These are phyloP conservation scores for Microcyclosporella mali DNA, from an alignment of 2,329 filamentous ascomycete species.

Conservation along the genomic window DNA sequence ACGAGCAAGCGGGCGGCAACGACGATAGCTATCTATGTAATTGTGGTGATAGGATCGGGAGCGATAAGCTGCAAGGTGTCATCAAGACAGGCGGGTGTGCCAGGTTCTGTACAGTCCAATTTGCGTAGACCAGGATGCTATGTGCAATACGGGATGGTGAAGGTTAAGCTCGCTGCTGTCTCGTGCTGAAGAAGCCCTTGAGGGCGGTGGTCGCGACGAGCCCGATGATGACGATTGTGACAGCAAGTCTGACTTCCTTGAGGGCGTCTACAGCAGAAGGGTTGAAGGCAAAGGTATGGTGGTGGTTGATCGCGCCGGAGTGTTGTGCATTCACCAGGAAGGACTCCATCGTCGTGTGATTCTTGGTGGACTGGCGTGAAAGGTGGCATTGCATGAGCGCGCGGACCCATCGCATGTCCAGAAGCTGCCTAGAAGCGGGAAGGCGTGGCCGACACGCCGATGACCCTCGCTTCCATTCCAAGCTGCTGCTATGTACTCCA, in stretches of 20 bases:
- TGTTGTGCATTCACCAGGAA: constrained; percentile 30
- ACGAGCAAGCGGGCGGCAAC: too few species aligned
- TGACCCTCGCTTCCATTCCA: too few species aligned
- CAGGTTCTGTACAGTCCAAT: background rate
- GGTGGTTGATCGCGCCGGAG: constrained; percentile 35
- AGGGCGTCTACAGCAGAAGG: constrained; percentile 44
- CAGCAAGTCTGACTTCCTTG: constrained; percentile 48
- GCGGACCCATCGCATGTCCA: background rate
- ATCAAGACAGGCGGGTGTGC: background rate
- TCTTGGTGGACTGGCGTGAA: background rate
- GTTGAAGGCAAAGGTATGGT: constrained; percentile 48
- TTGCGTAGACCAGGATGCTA: background rate
- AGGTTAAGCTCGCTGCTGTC: constrained; percentile 2
- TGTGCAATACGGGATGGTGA: background rate
- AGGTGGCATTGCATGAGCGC: background rate
- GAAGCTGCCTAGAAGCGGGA: too few species aligned
- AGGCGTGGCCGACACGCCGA: too few species aligned
- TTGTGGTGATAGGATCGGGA: too few species aligned
- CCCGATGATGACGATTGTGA: constrained; percentile 41
- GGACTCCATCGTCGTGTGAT: constrained; percentile 25
- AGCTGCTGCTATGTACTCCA: background rate
- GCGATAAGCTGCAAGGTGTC: too few species aligned
- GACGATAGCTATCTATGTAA: too few species aligned
- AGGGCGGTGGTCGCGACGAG: constrained; percentile 27
- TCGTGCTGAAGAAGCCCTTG: constrained; percentile 16